Evolutionary conservation across 805 yeast species (phyloP), one percentile per base, ranked within the genome.

Genomic region (Wickerhamiella dianesei): DNA sequence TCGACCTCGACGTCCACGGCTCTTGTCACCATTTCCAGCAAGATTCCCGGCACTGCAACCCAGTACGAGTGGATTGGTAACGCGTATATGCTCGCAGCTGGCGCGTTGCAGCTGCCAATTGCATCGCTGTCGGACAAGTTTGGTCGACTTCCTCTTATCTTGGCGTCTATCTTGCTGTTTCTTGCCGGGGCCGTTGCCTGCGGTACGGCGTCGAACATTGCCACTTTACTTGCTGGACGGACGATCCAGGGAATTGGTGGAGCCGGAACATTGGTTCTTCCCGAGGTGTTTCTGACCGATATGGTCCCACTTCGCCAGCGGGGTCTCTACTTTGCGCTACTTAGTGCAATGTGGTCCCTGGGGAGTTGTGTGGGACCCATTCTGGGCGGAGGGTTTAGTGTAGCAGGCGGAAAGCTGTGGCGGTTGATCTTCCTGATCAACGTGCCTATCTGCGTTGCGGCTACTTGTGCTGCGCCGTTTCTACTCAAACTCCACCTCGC

Each of bases 391-490:
- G 79, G 76, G 0, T 73, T 80, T 49, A 70, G 80, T 1, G 12
- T 21, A 3, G 69, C 80, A 1, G 61, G 73, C 1, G 63, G 70
- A 42, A 75, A 70, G 3, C 61, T 73, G 18, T 80, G 87, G 86
- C 68, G 87, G 57, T 79, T 85, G 84, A 77, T 84, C 54, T 81
- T 80, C 57, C 81, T 74, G 61, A 69, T 81, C 50, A 80, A 80
- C 59, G 60, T 80, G 37, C 86, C 85, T 2, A 61, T 79, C 37
- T 82, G 82, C n/a, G 83, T 78, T 2, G 48, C 67, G 0, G 72
- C 76, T 0, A 54, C 68, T 18, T 54, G 57, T 0, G 52, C 69
- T 5, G 58, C 75, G 19, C 35, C 66, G 3, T 47, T 68, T 2
- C 64, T 69, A 21, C 70, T 73, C 59, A 64, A 67, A 36, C 52